Conservation (phyloP, 1,139 yeast species). For the Taphrina pruni region DNA sequence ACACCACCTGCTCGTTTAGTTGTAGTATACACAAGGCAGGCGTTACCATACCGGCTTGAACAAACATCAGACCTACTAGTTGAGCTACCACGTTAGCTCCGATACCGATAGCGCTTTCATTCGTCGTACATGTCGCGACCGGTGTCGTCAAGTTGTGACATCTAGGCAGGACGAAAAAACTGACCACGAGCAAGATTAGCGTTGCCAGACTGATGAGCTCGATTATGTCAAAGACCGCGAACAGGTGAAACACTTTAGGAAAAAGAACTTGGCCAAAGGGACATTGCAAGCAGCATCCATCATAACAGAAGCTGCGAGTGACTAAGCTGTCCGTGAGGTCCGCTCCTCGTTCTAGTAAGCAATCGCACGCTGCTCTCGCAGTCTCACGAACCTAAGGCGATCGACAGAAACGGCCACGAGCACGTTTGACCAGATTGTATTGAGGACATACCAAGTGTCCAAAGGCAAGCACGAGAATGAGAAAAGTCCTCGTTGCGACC, state of each 20-base stretch:
- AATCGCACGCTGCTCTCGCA: background rate
- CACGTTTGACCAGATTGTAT: conserved; percentile 2
- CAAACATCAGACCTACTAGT: conserved; percentile 16
- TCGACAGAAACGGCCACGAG: conserved; percentile 17
- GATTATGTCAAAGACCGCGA: background rate
- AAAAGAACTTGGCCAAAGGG: conserved; percentile 1
- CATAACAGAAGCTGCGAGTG: conserved; percentile 5
- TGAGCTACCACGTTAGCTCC: background rate
- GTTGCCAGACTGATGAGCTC: conserved; percentile 10
- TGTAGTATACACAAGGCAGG: background rate
- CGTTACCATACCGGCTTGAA: conserved; percentile 1
- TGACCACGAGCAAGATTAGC: conserved; percentile 12
- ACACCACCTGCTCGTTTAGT: conserved; percentile 7
- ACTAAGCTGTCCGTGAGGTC: conserved; percentile 6
- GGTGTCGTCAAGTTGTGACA: conserved; percentile 13
- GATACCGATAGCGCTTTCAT: background rate
- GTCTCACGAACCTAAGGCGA: conserved; percentile 2
- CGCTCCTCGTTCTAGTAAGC: conserved; percentile 8
- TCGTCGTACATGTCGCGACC: conserved; percentile 1
- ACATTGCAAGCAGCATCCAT: conserved; percentile 18
- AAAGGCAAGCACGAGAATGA: too few species aligned
- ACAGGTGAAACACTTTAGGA: background rate
- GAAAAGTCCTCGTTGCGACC: too few species aligned
- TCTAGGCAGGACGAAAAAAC: conserved; percentile 10
- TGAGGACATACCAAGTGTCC: background rate